Percentiles rank a stretch among this genome's conserved stretches.
phyloP scores from a whole-genome alignment of 768 basidiomycete genomes.

The Lentinus brumalis region DNA sequence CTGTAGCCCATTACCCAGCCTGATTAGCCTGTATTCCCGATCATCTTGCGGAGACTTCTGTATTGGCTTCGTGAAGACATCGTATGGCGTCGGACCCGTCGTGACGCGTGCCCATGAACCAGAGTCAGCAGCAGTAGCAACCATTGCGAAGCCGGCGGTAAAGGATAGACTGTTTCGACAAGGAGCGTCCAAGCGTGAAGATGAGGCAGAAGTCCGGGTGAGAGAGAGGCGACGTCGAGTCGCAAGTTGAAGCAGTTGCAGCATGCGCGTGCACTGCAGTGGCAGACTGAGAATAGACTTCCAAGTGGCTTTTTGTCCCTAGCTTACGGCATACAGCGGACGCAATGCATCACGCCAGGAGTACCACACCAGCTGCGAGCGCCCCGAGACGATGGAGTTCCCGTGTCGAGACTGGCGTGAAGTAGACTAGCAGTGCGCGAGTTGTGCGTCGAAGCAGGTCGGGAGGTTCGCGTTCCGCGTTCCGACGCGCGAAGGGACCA shows the following conservation, averaged over 20 bases:
- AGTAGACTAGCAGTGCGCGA: not conserved
- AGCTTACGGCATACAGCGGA: slow-evolving; percentile 15
- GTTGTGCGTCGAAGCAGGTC: no score
- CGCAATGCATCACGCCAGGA: not conserved
- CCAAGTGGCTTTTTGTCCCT: slow-evolving; percentile 3
- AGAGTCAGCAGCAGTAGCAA: slow-evolving; percentile 4
- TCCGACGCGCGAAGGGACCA: no score
- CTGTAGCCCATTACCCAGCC: slow-evolving; percentile 87
- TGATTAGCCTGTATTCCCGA: slow-evolving; percentile 77
- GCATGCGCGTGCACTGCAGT: slow-evolving; percentile 12
- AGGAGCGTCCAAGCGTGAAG: not conserved
- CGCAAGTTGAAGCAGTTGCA: slow-evolving; percentile 13
- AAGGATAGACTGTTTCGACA: not conserved
- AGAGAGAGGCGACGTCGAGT: slow-evolving; percentile 12
- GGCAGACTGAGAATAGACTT: slow-evolving; percentile 5
- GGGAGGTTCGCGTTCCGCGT: no score
- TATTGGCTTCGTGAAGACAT: slow-evolving; percentile 59
- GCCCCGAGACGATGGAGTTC: not conserved
- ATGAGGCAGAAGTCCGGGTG: not conserved
- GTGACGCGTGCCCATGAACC: slow-evolving; percentile 18
- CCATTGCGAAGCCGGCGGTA: slow-evolving; percentile 16
- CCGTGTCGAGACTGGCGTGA: not conserved
- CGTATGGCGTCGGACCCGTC: slow-evolving; percentile 37
- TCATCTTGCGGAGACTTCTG: slow-evolving; percentile 78
- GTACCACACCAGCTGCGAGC: not conserved